Evolutionary conservation across 768 basidiomycete genomes (phyloP).

Genomic region (Wakefieldia striispora): DNA sequence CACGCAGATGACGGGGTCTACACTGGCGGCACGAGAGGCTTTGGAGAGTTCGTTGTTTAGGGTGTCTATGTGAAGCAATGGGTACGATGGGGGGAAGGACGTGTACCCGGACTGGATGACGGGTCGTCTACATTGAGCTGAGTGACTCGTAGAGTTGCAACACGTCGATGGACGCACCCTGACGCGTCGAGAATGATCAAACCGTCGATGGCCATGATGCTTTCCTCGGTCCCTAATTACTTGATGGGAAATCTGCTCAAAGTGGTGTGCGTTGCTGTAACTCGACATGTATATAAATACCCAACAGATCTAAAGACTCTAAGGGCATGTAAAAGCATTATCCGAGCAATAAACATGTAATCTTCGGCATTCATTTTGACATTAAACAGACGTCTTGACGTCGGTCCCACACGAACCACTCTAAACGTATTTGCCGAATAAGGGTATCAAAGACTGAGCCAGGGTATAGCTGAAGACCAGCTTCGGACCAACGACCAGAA

Average conservation of each 20-base stretch:
- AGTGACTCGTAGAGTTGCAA: not conserved
- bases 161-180: conserved; percentile 48
- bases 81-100: conserved; percentile 70
- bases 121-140: conserved; percentile 48
- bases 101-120: conserved; percentile 92
- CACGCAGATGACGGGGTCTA: conserved; percentile 77
- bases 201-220: conserved; percentile 81
- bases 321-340: not conserved
- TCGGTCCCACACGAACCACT: not conserved
- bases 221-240: not conserved
- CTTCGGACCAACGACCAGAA: conserved; percentile 95
- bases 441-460: conserved; percentile 92
- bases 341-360: not conserved
- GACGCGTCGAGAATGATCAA: conserved; percentile 74
- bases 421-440: conserved; percentile 83
- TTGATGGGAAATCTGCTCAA: no score
- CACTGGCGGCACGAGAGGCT: conserved; percentile 47
- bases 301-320: conserved; percentile 11
- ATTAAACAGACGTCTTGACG: conserved; percentile 1
- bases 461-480: conserved; percentile 98
- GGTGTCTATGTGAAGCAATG: conserved; percentile 83
- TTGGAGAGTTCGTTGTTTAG: conserved; percentile 71
- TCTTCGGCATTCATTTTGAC: not conserved
- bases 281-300: conserved; percentile 8
- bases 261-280: no score